Evolutionary conservation across 2,329 filamentous ascomycete species (phyloP).

Genomic region (Acarospora socialis): DNA sequence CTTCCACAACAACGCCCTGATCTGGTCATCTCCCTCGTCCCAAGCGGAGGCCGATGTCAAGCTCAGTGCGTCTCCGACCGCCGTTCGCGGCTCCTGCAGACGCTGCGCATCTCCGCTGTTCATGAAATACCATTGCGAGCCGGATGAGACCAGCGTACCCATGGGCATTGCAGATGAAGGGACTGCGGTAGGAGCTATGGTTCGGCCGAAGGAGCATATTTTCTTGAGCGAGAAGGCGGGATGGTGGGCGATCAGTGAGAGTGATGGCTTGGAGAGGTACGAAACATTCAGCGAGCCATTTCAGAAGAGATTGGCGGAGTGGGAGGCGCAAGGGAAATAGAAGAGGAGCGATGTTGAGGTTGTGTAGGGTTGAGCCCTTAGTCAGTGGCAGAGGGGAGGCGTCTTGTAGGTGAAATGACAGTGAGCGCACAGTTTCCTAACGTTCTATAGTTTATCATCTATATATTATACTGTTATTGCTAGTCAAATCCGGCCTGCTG

Average conservation of each 20-base stretch:
- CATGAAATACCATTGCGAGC: conserved; percentile 10
- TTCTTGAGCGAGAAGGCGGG: conserved; percentile 5
- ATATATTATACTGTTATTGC: too few relatives aligned
- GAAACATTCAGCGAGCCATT: conserved; percentile 4
- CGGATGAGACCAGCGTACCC: conserved; percentile 5
- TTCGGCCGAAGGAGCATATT: conserved; percentile 8
- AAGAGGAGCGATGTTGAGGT: conserved; percentile 2
- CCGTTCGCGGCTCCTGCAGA: conserved; percentile 5
- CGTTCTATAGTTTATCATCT: too few relatives aligned
- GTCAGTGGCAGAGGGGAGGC: too few relatives aligned
- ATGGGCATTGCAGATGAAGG: conserved; percentile 9
- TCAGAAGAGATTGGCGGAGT: conserved; percentile 4
- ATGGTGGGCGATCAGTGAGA: conserved; percentile 3
- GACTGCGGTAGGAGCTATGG: neutral
- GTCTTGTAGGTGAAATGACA: too few relatives aligned
- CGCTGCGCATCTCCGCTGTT: conserved; percentile 7
- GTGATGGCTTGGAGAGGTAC: conserved; percentile 4
- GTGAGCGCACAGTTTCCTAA: too few relatives aligned
- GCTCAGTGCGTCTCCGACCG: conserved; percentile 1
- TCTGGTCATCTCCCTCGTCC: conserved; percentile 5
- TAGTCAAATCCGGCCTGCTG: too few relatives aligned
- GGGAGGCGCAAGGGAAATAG: neutral
- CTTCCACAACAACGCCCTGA: conserved; percentile 6
- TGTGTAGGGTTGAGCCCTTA: too few relatives aligned
- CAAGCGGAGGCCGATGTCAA: neutral